Base-by-base conservation (phyloP, 306 rosid species). In the Parietaria judaica region DNA sequence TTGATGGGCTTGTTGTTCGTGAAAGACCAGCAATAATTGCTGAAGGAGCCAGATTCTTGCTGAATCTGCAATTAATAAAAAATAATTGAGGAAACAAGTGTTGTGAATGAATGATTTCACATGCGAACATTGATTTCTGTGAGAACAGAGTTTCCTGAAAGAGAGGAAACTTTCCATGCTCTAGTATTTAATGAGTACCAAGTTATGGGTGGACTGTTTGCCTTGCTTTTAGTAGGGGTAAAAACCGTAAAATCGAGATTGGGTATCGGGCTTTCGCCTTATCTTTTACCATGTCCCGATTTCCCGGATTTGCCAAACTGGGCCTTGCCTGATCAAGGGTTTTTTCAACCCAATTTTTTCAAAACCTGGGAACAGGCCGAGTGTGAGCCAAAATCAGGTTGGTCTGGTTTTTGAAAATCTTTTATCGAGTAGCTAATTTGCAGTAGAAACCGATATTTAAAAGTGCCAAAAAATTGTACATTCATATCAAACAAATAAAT, bases 21-120 rank as follows among this genome's bases (percentile, higher is more conserved):
- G 72, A 88, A 92, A 78, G 81, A 76, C 95, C 96, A 92, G 72
- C 90, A 88, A 50, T 92, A 88, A 52, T 79, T 79, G 79, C 95
- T 75, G 66, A 92, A 82, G 61, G 96, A 86, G 75, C 98, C 96
- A 70, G 86, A 82, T 78, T 86, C 95, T 65, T 73, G 73, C 60
- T 80, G 84, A 74, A 88, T 63, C 96, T 88, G 82, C 72, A 23
- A 34, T 14, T 47, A 46, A 66, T 36, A 41, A 41, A 5, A 41
- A 41, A 41, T 41, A 41, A 41, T 41, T 41, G 45, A 5, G 45
- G 9, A 41, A 5, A 8, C 6, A 41, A 5, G 9, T 41, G 45
- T 5, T 5, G 9, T 41, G 45, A 41, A 41, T 41, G 45, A 41
- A 41, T 41, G 45, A 5, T 5, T 63, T 52, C 59, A 39, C 54